Base-by-base conservation (phyloP, 2,329 filamentous ascomycete species). In the Cryphonectria carpinicola region DNA sequence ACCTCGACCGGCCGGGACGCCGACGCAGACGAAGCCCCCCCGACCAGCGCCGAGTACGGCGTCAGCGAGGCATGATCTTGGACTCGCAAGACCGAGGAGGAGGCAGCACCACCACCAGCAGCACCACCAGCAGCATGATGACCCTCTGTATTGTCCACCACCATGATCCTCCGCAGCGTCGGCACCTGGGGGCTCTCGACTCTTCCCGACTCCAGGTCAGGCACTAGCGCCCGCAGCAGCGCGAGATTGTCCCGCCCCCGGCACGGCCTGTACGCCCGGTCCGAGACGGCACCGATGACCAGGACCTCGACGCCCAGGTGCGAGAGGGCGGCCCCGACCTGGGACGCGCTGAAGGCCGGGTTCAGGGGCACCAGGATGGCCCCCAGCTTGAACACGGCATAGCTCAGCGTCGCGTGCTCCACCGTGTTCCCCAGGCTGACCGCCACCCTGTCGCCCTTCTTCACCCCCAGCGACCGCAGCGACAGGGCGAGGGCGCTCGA, bases 341-440 rank as follows among this genome's bases (percentile, higher is more conserved):
- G 96, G 6, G 84, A 80, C 4, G 89, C 85, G 75, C 94, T 97
- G 84, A 98, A 98, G 1, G 89, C 91, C 28, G 95, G 95, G 79
- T 99, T 98, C 35, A 98, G 82, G 0, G 95, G 96, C n/a, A 97
- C 95, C 73, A 98, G 84, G 66, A 98, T 89, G 35, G 93, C 95
- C n/a, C 96, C 96, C 13, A 98, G 87, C 81, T 98, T 98, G 84
- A 95, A 97, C 68, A 96, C 80, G 0, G 95, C 95, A 81, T 98
- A 98, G 7, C 92, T 95, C 28, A 96, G 86, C 65, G 91, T 90
- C 3, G 93, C 93, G 79, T 93, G 95, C 80, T 97, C 94, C 75
- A 91, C 84, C 58, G 90, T 91, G 80, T 97, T 98, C 22, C 95
- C 95, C 66, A 98, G 83, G 72, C 91, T 95, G 37, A 98, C 89